A percentile compares a stretch with the other conserved stretches of the same genome.
These are phyloP conservation scores for Mucor circinelloides DNA, from an alignment of 371 early-diverging fungal species.

Conservation along the genomic window DNA sequence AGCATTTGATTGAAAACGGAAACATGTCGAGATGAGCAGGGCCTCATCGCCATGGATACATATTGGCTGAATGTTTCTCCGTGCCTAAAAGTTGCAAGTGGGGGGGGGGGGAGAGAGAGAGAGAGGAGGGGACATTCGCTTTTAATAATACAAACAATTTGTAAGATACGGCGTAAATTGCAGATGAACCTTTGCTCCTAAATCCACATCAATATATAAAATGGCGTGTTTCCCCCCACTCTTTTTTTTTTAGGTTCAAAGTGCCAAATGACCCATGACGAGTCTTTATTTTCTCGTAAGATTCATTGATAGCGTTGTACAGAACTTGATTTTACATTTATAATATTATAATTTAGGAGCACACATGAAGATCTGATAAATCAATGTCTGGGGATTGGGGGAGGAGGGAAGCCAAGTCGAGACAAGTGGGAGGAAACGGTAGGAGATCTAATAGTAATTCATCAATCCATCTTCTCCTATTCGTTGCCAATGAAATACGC, in stretches of 20 bases:
- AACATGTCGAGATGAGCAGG: background rate
- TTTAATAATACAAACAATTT: background rate
- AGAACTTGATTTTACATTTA: background rate
- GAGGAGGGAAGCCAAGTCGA: background rate
- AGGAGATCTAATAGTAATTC: background rate
- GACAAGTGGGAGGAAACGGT: background rate
- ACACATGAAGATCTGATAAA: background rate
- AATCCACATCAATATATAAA: background rate
- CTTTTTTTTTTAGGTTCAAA: background rate
- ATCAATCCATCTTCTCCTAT: background rate
- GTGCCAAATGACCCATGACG: background rate
- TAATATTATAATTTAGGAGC: background rate
- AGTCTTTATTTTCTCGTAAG: background rate
- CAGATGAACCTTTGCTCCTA: background rate
- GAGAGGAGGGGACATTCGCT: background rate
- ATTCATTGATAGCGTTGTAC: background rate
- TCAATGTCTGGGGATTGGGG: background rate
- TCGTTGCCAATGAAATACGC: background rate
- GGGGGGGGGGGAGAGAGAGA: background rate
- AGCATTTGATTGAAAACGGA: background rate
- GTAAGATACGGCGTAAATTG: background rate
- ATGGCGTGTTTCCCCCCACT: background rate
- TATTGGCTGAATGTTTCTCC: background rate
- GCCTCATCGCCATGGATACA: background rate
- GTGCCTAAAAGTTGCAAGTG: background rate